phyloP scores from a whole-genome alignment of 108 stramenopile genomes.

The Fistulifera solaris region DNA sequence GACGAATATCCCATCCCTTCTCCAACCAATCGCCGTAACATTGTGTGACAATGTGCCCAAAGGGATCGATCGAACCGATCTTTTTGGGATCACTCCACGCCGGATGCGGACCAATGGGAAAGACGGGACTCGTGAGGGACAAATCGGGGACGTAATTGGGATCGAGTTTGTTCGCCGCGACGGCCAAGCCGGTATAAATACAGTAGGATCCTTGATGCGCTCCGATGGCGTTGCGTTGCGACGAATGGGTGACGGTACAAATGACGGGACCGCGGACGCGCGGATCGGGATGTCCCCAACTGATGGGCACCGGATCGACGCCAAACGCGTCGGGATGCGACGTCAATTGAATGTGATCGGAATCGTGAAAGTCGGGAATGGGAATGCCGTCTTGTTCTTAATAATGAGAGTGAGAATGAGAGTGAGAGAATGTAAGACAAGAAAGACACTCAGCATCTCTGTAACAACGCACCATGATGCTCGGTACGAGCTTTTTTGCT shows the following conservation, averaged over 20 bases:
- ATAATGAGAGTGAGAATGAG: too few relatives aligned
- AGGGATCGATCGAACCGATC: conserved; percentile 85
- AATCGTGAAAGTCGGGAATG: conserved; percentile 40
- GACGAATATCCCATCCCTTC: conserved; percentile 98
- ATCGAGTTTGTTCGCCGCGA: conserved; percentile 91
- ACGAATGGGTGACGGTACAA: conserved; percentile 85
- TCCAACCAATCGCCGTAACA: conserved; percentile 80
- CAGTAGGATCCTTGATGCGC: conserved; percentile 96
- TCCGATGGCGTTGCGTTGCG: conserved; percentile 96
- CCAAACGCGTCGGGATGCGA: conserved; percentile 88
- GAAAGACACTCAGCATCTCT: too few relatives aligned
- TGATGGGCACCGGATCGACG: conserved; percentile 84
- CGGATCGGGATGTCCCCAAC: conserved; percentile 89
- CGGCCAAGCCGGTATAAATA: conserved; percentile 95
- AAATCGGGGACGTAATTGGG: conserved; percentile 92
- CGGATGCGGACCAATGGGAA: conserved; percentile 90
- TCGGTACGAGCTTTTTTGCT: too few relatives aligned
- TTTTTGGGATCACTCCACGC: conserved; percentile 93
- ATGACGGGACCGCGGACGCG: conserved; percentile 87
- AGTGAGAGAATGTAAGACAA: too few relatives aligned
- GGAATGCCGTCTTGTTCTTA: conserved; percentile 13
- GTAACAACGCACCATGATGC: too few relatives aligned
- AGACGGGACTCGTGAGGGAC: conserved; percentile 84
- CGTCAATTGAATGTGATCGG: conserved; percentile 82
- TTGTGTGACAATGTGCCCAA: conserved; percentile 83